Percentiles rank a stretch among this genome's conserved stretches.
Evolutionary conservation across 2,329 filamentous ascomycete species (phyloP).

Genomic region (Pestalotiopsis sp.): DNA sequence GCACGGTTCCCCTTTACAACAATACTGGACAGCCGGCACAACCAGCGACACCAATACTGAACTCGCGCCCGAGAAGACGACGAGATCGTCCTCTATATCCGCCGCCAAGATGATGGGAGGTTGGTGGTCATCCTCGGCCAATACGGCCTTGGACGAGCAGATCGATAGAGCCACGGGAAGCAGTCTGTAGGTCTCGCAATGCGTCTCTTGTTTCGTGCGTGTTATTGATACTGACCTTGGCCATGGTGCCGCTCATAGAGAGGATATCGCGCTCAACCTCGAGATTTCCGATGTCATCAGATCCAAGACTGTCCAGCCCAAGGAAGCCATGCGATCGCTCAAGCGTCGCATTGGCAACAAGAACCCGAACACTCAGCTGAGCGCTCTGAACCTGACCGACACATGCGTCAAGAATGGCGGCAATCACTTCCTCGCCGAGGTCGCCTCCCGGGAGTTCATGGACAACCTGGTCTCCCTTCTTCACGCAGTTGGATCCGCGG

Average conservation of each 20-base stretch:
- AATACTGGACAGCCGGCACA: not conserved
- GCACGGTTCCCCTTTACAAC: not conserved
- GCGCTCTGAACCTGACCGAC: conserved; percentile 93
- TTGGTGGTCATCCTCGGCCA: conserved; percentile 92
- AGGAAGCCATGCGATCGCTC: conserved; percentile 95
- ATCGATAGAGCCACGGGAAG: conserved; percentile 93
- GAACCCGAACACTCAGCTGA: conserved; percentile 96
- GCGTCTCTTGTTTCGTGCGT: not conserved
- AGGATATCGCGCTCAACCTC: conserved; percentile 96
- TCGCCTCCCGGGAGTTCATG: conserved; percentile 97
- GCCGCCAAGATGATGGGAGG: conserved; percentile 70
- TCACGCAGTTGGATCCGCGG: conserved; percentile 73
- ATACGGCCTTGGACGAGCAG: conserved; percentile 93
- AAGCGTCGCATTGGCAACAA: conserved; percentile 95
- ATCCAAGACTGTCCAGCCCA: conserved; percentile 95
- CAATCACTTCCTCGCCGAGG: conserved; percentile 90
- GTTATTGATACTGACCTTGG: not conserved
- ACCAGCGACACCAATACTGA: conserved; percentile 6
- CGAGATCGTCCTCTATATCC: not conserved
- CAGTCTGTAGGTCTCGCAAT: conserved; percentile 70
- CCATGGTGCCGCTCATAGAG: conserved; percentile 52
- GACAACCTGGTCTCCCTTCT: conserved; percentile 92
- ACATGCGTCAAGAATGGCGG: conserved; percentile 99
- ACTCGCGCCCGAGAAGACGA: not conserved
- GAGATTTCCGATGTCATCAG: conserved; percentile 98